Base-by-base conservation (phyloP, 176 grass and related monocot species). In the Cymbopogon citratus region DNA sequence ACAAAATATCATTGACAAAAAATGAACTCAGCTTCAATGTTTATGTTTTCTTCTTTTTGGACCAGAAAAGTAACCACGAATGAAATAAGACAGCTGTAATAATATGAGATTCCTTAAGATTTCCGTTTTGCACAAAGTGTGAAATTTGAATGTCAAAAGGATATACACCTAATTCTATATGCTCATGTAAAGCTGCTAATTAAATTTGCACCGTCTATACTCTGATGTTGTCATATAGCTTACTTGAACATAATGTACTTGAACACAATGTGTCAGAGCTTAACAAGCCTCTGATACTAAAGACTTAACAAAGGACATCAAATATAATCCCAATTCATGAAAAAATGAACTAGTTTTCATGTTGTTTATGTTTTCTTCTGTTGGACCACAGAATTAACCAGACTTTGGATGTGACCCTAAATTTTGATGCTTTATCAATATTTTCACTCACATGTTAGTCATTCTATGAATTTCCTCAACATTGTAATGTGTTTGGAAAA, bases 381-480 rank as follows among this genome's bases (percentile, higher is more conserved):
- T 45, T 63, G 51, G 12, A 70, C 5, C 3, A 29, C 40, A 60
- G 11, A 66, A 33, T n/a, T 33, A 72, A 49, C 3, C 3, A 52
- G 8, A 8, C 29, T 27, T 65, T 41, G 31, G 18, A 26, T 16
- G 38, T 15, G 43, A 68, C 11, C 39, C 71, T 69, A 49, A 54
- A 69, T 38, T 34, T 23, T 75, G 12, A 18, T 69, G 12, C 69
- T 26, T 45, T 75, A 81, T 1, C 46, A 87, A 81, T 18, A 67
- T 35, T 75, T 46, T 26, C 36, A 81, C 33, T 66, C 6, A 29
- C 35, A 19, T 18, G 45, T 62, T 76, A 77, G 23, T 40, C 29
- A 66, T 29, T 52, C 26, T 40, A 1, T 68, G 8, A 66, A 57
- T 59, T 81, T 63, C 21, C 40, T 71, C n/a, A 48, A 26, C 14